These are phyloP conservation scores for Globisporangium carolinianum DNA, from an alignment of 352 stramenopile genomes.

Conservation along the genomic window DNA sequence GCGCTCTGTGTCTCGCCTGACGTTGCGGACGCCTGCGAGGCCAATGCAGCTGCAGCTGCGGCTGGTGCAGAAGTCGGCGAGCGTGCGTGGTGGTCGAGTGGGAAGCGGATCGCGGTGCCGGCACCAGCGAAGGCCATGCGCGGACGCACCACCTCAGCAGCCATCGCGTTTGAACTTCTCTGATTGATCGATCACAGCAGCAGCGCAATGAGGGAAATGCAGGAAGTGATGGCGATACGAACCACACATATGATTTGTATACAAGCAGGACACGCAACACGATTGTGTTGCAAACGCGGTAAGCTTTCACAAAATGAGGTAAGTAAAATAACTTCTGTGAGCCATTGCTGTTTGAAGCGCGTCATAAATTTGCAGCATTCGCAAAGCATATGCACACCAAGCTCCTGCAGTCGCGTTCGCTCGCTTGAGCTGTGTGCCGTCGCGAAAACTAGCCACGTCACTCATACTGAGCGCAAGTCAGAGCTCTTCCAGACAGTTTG, in stretches of 20 bases:
- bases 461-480: too few species aligned
- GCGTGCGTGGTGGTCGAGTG: slow-evolving; percentile 20
- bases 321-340: not conserved
- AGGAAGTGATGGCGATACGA: not conserved
- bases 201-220: not conserved
- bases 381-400: too few species aligned
- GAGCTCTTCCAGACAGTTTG: too few species aligned
- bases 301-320: not conserved
- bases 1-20: slow-evolving; percentile 22
- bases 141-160: slow-evolving; percentile 23
- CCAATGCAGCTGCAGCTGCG: not conserved
- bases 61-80: slow-evolving; percentile 2
- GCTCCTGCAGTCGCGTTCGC: too few species aligned
- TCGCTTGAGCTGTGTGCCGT: too few species aligned
- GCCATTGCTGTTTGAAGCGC: not conserved
- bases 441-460: too few species aligned
- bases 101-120: slow-evolving; percentile 40
- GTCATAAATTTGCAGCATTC: not conserved
- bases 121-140: slow-evolving; percentile 42
- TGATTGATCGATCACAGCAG: not conserved
- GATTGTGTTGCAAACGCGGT: too few species aligned
- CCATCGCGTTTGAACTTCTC: slow-evolving; percentile 3
- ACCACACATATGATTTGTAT: not conserved
- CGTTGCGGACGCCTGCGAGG: too few species aligned
- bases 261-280: too few species aligned